These are phyloP conservation scores for Uronychia binucleata DNA, from an alignment of 73 alveolate species.

Conservation along the genomic window DNA sequence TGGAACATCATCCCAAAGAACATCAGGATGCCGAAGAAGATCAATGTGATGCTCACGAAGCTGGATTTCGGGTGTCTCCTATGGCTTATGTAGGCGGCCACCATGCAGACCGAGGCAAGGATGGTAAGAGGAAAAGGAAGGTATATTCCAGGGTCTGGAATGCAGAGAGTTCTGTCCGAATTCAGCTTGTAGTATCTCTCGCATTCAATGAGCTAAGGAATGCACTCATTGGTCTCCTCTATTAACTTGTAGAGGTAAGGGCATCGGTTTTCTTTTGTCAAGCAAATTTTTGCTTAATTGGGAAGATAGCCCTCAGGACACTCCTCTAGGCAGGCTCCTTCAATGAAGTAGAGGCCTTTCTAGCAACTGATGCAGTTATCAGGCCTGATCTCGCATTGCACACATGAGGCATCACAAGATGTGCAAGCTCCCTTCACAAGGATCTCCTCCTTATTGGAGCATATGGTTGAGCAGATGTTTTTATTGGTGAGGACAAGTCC, in stretches of 20 bases:
- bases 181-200: constrained; percentile 33
- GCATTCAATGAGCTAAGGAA: constrained; percentile 30
- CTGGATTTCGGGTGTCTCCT: constrained; percentile 25
- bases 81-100: constrained; percentile 10
- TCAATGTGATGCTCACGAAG: background rate
- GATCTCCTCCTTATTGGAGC: constrained; percentile 37
- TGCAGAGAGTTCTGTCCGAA: constrained; percentile 38
- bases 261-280: constrained; percentile 40
- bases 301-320: constrained; percentile 54
- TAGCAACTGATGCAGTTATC: constrained; percentile 37
- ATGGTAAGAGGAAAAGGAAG: constrained; percentile 51
- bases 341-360: constrained; percentile 13
- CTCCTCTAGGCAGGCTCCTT: constrained; percentile 29
- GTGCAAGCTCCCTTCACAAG: constrained; percentile 27
- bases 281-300: constrained; percentile 20
- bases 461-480: constrained; percentile 23
- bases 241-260: constrained; percentile 51
- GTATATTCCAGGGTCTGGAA: constrained; percentile 48
- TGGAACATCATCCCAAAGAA: background rate
- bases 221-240: constrained; percentile 44
- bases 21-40: constrained; percentile 9
- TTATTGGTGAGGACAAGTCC: constrained; percentile 38
- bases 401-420: constrained; percentile 47
- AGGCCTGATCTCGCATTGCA: constrained; percentile 27
- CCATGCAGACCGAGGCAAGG: background rate